Conservation (phyloP, 305 asterid genomes). For the Fraxinus dipetala region DNA sequence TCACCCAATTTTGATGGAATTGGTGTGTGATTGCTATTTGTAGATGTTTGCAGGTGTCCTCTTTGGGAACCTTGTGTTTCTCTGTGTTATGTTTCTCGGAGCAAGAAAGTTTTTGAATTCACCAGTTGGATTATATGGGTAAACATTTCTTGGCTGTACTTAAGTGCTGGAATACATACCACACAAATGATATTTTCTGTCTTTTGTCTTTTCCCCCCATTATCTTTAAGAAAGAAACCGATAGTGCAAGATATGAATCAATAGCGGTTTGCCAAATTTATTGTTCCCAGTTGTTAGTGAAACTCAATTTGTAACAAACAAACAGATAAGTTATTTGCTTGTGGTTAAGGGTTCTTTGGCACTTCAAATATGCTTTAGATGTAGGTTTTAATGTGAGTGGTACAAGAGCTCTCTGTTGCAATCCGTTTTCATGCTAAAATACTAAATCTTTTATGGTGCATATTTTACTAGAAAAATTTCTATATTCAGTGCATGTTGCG, state of each 20-base stretch:
- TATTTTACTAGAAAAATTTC: not conserved
- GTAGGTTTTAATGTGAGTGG: not conserved
- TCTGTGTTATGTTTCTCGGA: slow-evolving; percentile 41
- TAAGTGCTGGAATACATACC: not conserved
- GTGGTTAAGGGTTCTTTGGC: not conserved
- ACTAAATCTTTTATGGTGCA: not conserved
- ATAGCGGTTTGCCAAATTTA: not conserved
- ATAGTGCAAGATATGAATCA: not conserved
- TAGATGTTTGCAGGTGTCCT: slow-evolving; percentile 58
- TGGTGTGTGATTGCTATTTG: slow-evolving; percentile 9
- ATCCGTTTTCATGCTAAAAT: not conserved
- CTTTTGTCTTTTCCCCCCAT: not conserved
- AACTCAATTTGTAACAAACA: not conserved
- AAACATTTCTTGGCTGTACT: slow-evolving; percentile 25
- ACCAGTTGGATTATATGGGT: slow-evolving; percentile 43
- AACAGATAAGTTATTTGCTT: not conserved
- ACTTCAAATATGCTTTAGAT: not conserved
- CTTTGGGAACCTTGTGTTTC: slow-evolving; percentile 53
- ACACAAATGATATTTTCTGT: not conserved
- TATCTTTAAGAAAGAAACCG: not conserved
- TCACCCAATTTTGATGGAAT: slow-evolving; percentile 8
- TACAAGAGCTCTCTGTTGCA: not conserved
- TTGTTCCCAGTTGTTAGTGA: not conserved
- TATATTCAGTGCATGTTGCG: not conserved
- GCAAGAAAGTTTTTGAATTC: slow-evolving; percentile 42